Evolutionary conservation across 805 yeast species (phyloP).

Genomic region (Yarrowia sp.): DNA sequence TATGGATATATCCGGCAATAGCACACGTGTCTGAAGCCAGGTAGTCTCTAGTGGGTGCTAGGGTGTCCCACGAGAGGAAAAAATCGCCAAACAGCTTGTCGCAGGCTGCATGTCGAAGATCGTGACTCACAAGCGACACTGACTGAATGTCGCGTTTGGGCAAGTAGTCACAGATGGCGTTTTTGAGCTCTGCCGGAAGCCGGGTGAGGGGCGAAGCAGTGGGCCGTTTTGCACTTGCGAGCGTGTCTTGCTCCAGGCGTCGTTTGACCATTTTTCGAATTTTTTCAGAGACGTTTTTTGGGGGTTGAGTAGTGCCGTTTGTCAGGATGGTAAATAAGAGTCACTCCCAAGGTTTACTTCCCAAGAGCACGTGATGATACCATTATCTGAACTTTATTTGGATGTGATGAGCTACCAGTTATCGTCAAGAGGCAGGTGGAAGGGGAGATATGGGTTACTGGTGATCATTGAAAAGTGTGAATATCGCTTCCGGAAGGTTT

Average conservation of each 20-base stretch:
- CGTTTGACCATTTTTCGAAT: constrained; percentile 4
- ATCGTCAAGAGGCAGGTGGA: too few species aligned
- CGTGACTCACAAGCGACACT: constrained; percentile 13
- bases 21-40: not conserved
- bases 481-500: too few species aligned
- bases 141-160: not conserved
- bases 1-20: not conserved
- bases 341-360: constrained; percentile 19
- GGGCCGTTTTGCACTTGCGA: constrained; percentile 2
- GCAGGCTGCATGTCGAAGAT: constrained; percentile 14
- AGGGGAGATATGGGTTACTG: too few species aligned
- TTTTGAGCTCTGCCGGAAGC: constrained; percentile 19
- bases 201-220: constrained; percentile 15
- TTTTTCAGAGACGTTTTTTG: not conserved
- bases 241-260: constrained; percentile 4
- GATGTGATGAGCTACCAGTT: not conserved
- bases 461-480: too few species aligned
- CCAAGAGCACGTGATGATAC: constrained; percentile 20
- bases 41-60: not conserved
- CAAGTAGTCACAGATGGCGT: not conserved
- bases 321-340: not conserved
- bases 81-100: constrained; percentile 15
- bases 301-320: not conserved
- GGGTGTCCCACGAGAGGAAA: not conserved
- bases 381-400: constrained; percentile 4